These are phyloP conservation scores for Pseudopediastrum boryanum DNA, from an alignment of 139 green algal genomes.

Conservation along the genomic window DNA sequence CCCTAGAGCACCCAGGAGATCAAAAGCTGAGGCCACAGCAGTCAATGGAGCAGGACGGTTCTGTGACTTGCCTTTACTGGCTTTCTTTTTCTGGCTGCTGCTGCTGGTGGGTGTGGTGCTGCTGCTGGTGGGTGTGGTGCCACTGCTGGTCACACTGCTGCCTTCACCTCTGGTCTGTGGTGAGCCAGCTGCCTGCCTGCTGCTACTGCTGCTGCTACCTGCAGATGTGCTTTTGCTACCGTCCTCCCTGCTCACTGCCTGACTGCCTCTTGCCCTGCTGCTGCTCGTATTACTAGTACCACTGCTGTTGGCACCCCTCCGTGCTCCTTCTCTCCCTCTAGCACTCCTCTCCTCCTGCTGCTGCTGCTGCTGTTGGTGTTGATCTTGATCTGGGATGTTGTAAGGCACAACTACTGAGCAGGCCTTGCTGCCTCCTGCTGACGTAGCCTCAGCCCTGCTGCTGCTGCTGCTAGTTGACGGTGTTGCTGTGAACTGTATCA, in stretches of 20 bases:
- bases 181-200: background rate
- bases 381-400: background rate
- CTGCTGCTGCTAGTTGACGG: background rate
- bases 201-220: background rate
- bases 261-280: too few species aligned
- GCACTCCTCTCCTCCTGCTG: background rate
- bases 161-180: background rate
- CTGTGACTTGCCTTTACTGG: background rate
- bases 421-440: background rate
- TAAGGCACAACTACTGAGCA: background rate
- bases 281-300: background rate
- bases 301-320: background rate
- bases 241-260: background rate
- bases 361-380: slow-evolving; percentile 26
- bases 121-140: background rate
- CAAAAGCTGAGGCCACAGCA: slow-evolving; percentile 4
- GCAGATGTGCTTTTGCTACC: background rate
- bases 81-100: slow-evolving; percentile 25
- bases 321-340: background rate
- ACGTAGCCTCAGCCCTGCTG: background rate
- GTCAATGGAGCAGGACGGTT: background rate
- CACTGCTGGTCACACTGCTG: background rate
- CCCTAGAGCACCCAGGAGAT: slow-evolving; percentile 8
- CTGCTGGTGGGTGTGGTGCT: background rate
- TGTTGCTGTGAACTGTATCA: slow-evolving; percentile 5